Percentiles rank a stretch among this genome's conserved stretches.
phyloP scores from a whole-genome alignment of 768 basidiomycete species.

The Grammothele lineata region DNA sequence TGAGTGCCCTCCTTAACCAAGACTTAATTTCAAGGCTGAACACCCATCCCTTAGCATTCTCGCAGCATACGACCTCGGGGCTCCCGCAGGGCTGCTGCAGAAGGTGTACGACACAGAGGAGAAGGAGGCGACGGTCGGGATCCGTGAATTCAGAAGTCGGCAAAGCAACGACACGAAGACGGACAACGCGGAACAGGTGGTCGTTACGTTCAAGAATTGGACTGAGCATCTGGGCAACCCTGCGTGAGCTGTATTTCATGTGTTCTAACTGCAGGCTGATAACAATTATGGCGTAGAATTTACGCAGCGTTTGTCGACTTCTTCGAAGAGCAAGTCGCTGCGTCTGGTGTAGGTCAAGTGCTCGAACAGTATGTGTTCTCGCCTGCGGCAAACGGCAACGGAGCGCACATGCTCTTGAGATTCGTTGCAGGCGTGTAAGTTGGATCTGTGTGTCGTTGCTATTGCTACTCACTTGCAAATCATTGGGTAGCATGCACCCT shows the following conservation, averaged over 20 bases:
- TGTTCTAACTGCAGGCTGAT: too few species aligned
- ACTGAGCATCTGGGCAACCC: slow-evolving; percentile 43
- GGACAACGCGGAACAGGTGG: slow-evolving; percentile 16
- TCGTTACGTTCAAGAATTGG: slow-evolving; percentile 47
- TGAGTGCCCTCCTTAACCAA: slow-evolving; percentile 24
- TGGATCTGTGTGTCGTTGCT: too few species aligned
- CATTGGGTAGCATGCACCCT: slow-evolving; percentile 42
- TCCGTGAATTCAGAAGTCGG: slow-evolving; percentile 27
- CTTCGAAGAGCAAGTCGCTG: slow-evolving; percentile 36
- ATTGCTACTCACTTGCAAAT: not conserved
- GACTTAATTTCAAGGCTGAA: not conserved
- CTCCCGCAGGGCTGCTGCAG: slow-evolving; percentile 39
- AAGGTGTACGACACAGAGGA: slow-evolving; percentile 45
- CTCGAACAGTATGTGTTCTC: slow-evolving; percentile 49
- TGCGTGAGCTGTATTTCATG: slow-evolving; percentile 34
- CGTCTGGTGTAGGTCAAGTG: slow-evolving; percentile 33
- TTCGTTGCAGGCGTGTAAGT: slow-evolving; percentile 35
- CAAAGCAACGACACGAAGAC: slow-evolving; percentile 27
- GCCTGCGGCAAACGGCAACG: slow-evolving; percentile 28
- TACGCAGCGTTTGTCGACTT: slow-evolving; percentile 28
- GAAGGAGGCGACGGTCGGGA: slow-evolving; percentile 13
- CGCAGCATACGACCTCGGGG: slow-evolving; percentile 55
- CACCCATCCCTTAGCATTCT: slow-evolving; percentile 36
- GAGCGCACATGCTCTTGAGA: slow-evolving; percentile 29
- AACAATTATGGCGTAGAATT: slow-evolving; percentile 16